Evolutionary conservation across 176 grass and related monocot genomes (phyloP).

Genomic region (Oryza longistaminata): DNA sequence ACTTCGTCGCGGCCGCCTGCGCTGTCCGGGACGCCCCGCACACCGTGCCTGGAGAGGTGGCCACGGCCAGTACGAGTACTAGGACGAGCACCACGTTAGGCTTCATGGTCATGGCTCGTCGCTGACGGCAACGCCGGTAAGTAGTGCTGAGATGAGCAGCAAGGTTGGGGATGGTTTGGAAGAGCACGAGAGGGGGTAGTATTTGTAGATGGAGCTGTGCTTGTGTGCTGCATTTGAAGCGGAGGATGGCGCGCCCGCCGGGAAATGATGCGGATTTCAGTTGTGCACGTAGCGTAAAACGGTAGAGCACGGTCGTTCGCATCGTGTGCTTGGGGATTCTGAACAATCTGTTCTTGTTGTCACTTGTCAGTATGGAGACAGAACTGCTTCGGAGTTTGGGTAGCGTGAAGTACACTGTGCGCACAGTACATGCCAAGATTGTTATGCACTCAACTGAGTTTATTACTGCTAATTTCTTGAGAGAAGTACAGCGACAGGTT

Average conservation of each 20-base stretch:
- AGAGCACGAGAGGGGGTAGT: background rate
- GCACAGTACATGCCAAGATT: background rate
- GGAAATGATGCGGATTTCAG: background rate
- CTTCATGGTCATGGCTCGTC: constrained; percentile 63
- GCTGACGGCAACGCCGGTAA: background rate
- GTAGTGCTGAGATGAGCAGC: too few relatives aligned
- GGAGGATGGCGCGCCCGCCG: background rate
- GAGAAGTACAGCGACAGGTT: too few relatives aligned
- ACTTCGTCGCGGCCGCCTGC: constrained; percentile 25
- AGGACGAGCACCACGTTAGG: background rate
- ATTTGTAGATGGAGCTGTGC: constrained; percentile 16
- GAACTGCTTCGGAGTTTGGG: background rate
- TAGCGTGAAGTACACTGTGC: background rate
- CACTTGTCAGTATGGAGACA: background rate
- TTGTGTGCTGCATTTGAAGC: background rate
- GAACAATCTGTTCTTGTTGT: background rate
- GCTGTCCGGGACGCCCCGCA: background rate
- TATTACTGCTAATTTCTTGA: background rate
- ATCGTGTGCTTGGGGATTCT: background rate
- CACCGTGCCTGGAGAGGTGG: constrained; percentile 11
- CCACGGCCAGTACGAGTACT: background rate
- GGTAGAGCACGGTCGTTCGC: background rate
- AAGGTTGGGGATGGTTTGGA: background rate
- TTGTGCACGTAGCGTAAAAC: constrained; percentile 25
- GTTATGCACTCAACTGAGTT: background rate